Base-by-base conservation (phyloP, 2,329 filamentous ascomycete genomes). In the Neofusicoccum parvum region DNA sequence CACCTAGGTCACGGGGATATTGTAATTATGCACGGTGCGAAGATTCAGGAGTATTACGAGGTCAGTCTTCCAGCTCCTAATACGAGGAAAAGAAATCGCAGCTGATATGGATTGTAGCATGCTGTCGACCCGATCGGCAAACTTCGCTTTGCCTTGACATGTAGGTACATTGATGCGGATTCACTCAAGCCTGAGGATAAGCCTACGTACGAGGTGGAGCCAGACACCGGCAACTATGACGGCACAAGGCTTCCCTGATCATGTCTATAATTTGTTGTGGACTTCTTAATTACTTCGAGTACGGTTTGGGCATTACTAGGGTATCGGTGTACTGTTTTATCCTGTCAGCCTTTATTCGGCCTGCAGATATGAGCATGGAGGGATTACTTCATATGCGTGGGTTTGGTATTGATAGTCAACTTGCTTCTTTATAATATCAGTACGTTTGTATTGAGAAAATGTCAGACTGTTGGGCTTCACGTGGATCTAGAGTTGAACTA, bases 1-100 rank as follows among this genome's bases (percentile, higher is more conserved):
- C 75, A 78, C 1, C 75, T 91, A 3, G 79, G 81, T 7, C 88
- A 91, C 71, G 88, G 88, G 0, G 88, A 90, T 71, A 83, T 90
- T 11, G 81, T 87, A 2, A 77, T 90, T 17, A 90, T 90, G 87
- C 83, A 88, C 68, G 88, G 87, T 0, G 77, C 76, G 0, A 76
- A 78, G 0, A 85, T 91, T 12, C 89, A 91, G 69, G 79, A 81
- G 68, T 79, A 82, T 20, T 87, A 88, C 64, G 86, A 89, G 27
- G 54, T 59, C 3, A 46, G 39, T 46, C 23, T 27, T 3, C 1
- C 14, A 5, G 3, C 23, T 46, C 5, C 20, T 20, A 17, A 20
- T n/a, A 1, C 9, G 15, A 17, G 43, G n/a, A 10, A 34, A 32
- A 32, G 5, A 32, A 23, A 23, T 7, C 27, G 27, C 27, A 32